Evolutionary conservation across 768 basidiomycete genomes (phyloP), one percentile per base, ranked within the genome.

Genomic region (Suillus ampliporus): DNA sequence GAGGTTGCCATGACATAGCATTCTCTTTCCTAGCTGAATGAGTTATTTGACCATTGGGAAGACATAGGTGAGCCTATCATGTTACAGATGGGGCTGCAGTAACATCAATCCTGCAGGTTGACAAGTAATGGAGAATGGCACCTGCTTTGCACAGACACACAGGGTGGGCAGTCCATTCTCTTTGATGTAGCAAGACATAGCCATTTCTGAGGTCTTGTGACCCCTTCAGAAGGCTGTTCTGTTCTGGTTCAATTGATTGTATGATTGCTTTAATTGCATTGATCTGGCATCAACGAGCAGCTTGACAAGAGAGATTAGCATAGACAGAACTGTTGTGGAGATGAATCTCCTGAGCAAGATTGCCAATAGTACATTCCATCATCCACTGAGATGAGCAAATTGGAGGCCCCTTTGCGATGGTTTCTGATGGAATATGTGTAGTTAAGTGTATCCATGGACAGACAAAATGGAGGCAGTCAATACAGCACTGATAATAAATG

Each of bases 11-110:
- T 9, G 53, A 37, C 38, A 63, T 65, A 5, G 31, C 5, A 4
- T 15, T n/a, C 56, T 80, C 79, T 38, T 71, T 74, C 72, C 70
- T 79, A 2, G 62, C 34, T 38, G 61, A 67, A 1, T 63, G 64
- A 0, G 64, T 65, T 34, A 70, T 65, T 40, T 71, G 70, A 0
- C 70, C 72, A 53, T 67, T 72, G 5, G 72, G 72, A 8, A 71
- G 63, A 2, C 61, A 47, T 0, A 73, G n/a, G 3, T 62, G 71
- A 21, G 69, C 72, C 69, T 68, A 71, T 13, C 38, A 9, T 19
- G 9, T 52, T 15, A 52, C 40, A 40, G 40, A 40, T 17, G 15
- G 40, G 5, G 15, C 40, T 40, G 40, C 17, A 15, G 40, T 15
- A 15, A 40, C 17, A 15, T 40, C 15, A 15, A 40, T 40, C 17